Percentiles rank a stretch among this genome's conserved stretches.
Evolutionary conservation across 2,329 filamentous ascomycete genomes (phyloP).

Genomic region (Epichloe amarillans): DNA sequence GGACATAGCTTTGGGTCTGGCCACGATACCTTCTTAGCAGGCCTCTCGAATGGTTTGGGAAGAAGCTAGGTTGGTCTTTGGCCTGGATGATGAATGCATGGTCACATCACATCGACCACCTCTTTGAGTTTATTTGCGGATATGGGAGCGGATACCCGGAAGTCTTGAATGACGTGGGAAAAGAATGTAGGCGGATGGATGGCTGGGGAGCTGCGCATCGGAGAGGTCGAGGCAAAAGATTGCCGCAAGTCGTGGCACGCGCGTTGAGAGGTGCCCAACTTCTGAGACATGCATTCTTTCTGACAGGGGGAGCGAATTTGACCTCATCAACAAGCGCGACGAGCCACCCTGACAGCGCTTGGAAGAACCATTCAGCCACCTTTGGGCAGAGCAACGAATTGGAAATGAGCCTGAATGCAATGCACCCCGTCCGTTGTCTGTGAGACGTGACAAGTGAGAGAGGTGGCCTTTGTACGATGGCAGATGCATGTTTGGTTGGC

Average conservation of each 20-base stretch:
- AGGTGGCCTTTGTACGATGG: not conserved
- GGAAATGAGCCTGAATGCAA: not conserved
- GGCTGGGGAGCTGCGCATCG: not conserved
- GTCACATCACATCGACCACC: not conserved
- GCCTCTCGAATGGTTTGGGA: not conserved
- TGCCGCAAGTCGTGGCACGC: not conserved
- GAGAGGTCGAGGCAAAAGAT: not conserved
- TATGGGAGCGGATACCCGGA: not conserved
- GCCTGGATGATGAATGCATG: not conserved
- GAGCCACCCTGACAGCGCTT: constrained; percentile 2
- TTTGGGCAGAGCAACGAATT: not conserved
- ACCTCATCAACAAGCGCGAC: constrained; percentile 1
- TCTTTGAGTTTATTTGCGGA: not conserved
- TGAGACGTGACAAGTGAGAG: not conserved
- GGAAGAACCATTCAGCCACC: not conserved
- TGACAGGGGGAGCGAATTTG: not conserved
- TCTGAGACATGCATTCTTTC: not conserved
- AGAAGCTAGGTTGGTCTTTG: not conserved
- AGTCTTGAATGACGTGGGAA: not conserved
- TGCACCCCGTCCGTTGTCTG: not conserved
- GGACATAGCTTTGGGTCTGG: not conserved
- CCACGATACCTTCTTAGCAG: not conserved
- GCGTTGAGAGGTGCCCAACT: not conserved
- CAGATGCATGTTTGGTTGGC: not conserved
- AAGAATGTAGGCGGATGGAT: not conserved